Percentiles rank a stretch among this genome's conserved stretches.
phyloP scores from a whole-genome alignment of 2,329 filamentous ascomycete species.

The Diaporthe ilicicola region DNA sequence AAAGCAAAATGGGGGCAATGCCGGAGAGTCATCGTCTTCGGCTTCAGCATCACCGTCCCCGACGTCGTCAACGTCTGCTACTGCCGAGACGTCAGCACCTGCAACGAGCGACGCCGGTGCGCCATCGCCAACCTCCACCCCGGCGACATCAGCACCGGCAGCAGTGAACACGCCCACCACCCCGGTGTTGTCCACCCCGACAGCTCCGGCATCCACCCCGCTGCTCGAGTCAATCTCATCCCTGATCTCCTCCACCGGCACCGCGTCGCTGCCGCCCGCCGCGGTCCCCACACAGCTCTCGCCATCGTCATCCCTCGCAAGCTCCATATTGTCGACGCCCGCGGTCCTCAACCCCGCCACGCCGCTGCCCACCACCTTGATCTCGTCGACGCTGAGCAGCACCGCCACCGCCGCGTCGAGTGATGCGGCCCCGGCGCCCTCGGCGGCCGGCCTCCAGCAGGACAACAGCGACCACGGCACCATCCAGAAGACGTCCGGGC shows the following conservation, averaged over 20 bases:
- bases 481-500: background rate
- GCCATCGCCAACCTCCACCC: background rate
- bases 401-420: background rate
- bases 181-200: background rate
- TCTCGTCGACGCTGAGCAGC: conserved; percentile 4
- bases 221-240: conserved; percentile 28
- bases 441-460: conserved; percentile 9
- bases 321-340: background rate
- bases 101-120: background rate
- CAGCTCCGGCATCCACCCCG: conserved; percentile 1
- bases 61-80: background rate
- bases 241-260: conserved; percentile 25
- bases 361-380: conserved; percentile 7
- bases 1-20: background rate
- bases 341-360: background rate
- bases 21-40: background rate
- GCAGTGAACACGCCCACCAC: background rate
- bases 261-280: background rate
- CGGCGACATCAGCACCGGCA: background rate
- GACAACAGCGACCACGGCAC: background rate
- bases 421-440: background rate
- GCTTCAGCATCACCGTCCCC: background rate
- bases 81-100: background rate
- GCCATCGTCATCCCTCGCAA: background rate
- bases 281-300: background rate